Conservation (phyloP, 192 early-diverging fungal genomes). For the Gigaspora rosea region DNA sequence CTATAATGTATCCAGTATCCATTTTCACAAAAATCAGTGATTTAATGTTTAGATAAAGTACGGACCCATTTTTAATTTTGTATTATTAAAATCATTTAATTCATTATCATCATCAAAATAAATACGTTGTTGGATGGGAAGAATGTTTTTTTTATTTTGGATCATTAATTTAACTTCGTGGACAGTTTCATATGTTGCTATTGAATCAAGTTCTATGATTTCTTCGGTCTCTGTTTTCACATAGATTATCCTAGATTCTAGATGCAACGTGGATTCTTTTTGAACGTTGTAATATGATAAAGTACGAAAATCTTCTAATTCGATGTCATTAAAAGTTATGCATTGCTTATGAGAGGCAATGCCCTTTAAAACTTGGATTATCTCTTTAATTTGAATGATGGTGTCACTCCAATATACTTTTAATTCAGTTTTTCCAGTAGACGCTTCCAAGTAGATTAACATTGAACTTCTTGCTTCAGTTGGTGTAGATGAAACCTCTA, state of each 20-base stretch:
- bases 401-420: slow-evolving; percentile 11
- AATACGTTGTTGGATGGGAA: neutral
- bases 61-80: neutral
- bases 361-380: neutral
- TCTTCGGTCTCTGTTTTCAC: neutral
- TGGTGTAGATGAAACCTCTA: neutral
- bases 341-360: slow-evolving; percentile 1
- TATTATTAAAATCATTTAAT: neutral
- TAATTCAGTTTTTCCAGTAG: slow-evolving; percentile 1
- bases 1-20: neutral
- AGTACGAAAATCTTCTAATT: neutral
- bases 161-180: neutral
- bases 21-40: slow-evolving; percentile 2
- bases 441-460: neutral
- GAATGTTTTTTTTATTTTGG: neutral
- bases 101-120: neutral
- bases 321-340: neutral
- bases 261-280: slow-evolving; percentile 12
- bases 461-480: neutral
- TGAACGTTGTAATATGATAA: slow-evolving; percentile 5
- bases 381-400: slow-evolving; percentile 2
- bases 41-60: neutral
- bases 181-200: neutral
- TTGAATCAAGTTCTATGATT: neutral
- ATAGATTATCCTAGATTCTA: neutral